These are phyloP conservation scores for Ustilago nuda DNA, from an alignment of 1,284 basidiomycete genomes.

Conservation along the genomic window DNA sequence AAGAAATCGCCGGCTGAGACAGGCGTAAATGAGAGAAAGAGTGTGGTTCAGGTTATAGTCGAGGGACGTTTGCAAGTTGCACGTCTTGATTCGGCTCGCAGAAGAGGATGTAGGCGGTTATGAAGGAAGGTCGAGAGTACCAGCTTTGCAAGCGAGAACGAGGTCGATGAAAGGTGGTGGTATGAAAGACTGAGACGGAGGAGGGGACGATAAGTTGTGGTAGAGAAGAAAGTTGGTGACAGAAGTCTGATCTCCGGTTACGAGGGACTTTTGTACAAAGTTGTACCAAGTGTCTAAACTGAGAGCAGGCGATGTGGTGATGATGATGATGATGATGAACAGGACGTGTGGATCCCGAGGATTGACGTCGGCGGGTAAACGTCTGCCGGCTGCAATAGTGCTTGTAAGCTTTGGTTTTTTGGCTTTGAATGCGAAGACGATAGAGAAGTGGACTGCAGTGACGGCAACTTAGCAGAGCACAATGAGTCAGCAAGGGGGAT, in stretches of 20 bases:
- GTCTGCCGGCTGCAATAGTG: constrained; percentile 3
- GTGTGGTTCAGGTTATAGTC: not conserved
- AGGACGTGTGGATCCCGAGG: constrained; percentile 2
- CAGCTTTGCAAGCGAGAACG: constrained; percentile 7
- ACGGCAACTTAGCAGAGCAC: constrained; percentile 4
- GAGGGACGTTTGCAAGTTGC: not conserved
- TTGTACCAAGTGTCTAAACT: constrained; percentile 11
- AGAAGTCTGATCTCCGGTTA: not conserved
- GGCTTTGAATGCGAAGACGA: not conserved
- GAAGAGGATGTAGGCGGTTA: constrained; percentile 18
- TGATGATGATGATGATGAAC: not conserved
- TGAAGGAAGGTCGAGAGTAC: constrained; percentile 25
- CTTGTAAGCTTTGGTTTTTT: constrained; percentile 22
- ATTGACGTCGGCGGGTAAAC: constrained; percentile 24
- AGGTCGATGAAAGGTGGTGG: not conserved
- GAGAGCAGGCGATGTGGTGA: not conserved
- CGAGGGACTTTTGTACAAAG: constrained; percentile 39
- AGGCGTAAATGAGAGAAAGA: not conserved
- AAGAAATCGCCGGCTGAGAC: not conserved
- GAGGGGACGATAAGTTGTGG: constrained; percentile 14
- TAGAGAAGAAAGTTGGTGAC: not conserved
- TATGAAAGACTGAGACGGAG: constrained; percentile 8
- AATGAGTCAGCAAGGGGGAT: constrained; percentile 13
- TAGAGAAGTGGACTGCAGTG: constrained; percentile 6
- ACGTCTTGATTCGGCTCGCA: not conserved